phyloP scores from a whole-genome alignment of 257 asterid species.

The Mentha longifolia region DNA sequence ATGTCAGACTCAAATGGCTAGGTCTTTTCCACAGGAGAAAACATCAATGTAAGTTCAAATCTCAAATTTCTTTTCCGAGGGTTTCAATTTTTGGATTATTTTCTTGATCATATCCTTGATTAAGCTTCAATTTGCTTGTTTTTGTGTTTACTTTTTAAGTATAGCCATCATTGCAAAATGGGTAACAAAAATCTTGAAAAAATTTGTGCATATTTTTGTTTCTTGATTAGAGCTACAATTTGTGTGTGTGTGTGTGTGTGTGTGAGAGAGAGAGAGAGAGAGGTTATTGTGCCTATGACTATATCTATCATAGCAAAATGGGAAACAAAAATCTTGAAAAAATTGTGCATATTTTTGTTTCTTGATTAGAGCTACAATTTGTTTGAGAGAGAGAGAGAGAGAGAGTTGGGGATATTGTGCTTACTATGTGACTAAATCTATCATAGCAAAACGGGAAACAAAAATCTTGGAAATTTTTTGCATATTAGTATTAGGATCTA shows the following conservation, averaged over 20 bases:
- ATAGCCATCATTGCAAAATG: background rate
- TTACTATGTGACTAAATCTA: no score
- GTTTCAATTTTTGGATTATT: background rate
- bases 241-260: background rate
- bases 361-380: no score
- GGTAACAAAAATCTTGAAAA: background rate
- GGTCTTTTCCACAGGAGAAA: constrained; percentile 94
- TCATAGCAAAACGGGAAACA: no score
- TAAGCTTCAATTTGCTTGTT: background rate
- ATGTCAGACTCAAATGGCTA: constrained; percentile 93
- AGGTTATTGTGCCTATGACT: no score
- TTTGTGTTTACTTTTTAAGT: no score
- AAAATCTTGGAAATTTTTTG: no score
- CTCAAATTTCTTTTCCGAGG: background rate
- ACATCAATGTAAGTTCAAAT: constrained; percentile 68
- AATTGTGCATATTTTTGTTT: background rate
- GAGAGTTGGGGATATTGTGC: no score
- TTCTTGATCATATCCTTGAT: background rate
- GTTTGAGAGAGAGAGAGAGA: no score
- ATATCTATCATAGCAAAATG: no score
- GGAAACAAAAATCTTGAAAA: background rate
- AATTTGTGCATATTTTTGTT: background rate
- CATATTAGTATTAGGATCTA: no score
- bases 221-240: no score
- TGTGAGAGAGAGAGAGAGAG: no score